Evolutionary conservation across 2,329 filamentous ascomycete genomes (phyloP).

Genomic region (Lomentospora prolificans): DNA sequence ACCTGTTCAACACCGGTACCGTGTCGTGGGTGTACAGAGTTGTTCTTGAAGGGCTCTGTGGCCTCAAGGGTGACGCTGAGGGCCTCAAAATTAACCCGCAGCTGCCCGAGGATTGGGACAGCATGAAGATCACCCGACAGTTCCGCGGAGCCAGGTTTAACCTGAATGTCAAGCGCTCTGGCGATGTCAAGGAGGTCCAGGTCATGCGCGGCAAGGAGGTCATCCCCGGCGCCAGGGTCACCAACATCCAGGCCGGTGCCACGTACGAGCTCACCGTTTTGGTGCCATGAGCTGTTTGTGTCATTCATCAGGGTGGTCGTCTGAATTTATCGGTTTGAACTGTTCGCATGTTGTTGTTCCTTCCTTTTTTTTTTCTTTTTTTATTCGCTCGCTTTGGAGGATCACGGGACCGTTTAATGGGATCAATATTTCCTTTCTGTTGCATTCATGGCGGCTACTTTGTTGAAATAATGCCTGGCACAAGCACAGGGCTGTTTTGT

Average conservation of each 20-base stretch:
- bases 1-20: constrained; percentile 49
- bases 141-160: constrained; percentile 43
- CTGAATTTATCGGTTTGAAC: background rate
- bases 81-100: constrained; percentile 39
- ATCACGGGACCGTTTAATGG: background rate
- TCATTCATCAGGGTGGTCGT: background rate
- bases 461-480: background rate
- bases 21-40: constrained; percentile 46
- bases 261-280: constrained; percentile 34
- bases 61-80: constrained; percentile 36
- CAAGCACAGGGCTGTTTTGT: background rate
- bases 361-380: background rate
- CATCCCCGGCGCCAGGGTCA: constrained; percentile 30
- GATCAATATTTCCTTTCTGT: background rate
- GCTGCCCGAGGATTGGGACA: constrained; percentile 38
- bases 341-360: background rate
- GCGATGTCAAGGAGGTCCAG: constrained; percentile 27
- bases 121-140: constrained; percentile 33
- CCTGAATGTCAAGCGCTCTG: constrained; percentile 30
- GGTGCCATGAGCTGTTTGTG: background rate
- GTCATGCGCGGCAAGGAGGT: constrained; percentile 27
- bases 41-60: constrained; percentile 45
- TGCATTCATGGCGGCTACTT: constrained; percentile 4
- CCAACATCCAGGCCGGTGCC: constrained; percentile 28
- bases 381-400: background rate